A percentile compares a stretch with the other conserved stretches of the same genome.
These are phyloP conservation scores for Colletotrichum neosansevieriae DNA, from an alignment of 2,329 filamentous ascomycete genomes.

Conservation along the genomic window DNA sequence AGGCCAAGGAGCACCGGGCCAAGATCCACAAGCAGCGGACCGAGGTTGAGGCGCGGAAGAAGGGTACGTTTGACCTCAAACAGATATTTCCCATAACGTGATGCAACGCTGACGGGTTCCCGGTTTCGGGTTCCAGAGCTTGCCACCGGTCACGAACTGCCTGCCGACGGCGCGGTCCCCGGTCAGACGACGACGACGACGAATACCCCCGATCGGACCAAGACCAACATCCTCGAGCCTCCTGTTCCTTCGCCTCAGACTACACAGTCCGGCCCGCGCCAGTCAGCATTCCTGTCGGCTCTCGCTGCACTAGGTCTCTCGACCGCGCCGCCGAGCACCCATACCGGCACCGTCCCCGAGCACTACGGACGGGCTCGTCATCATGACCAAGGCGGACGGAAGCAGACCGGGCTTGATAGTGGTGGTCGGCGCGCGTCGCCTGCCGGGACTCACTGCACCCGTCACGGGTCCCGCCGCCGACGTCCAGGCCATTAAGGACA, in stretches of 20 bases:
- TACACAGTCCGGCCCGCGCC: neutral
- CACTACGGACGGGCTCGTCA: neutral
- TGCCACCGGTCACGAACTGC: too few relatives aligned
- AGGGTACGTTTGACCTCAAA: neutral
- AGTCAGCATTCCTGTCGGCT: neutral
- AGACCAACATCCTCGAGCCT: too few relatives aligned
- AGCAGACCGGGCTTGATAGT: neutral
- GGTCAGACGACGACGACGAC: too few relatives aligned
- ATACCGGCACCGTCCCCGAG: neutral
- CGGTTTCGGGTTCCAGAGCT: neutral
- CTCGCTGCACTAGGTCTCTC: neutral
- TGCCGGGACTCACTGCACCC: neutral
- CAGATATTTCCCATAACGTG: neutral
- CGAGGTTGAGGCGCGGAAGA: neutral
- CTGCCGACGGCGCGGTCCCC: too few relatives aligned
- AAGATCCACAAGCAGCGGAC: neutral
- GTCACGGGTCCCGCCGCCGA: neutral
- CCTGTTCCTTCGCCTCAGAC: too few relatives aligned
- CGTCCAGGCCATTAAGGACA: conserved; percentile 4
- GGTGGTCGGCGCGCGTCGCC: neutral
- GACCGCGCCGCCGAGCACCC: neutral
- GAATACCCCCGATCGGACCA: too few relatives aligned
- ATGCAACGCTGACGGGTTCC: neutral
- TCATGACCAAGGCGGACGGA: neutral
- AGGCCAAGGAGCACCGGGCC: neutral